Base-by-base conservation (phyloP, 495 filamentous ascomycete genomes). In the Tuber brumale region DNA sequence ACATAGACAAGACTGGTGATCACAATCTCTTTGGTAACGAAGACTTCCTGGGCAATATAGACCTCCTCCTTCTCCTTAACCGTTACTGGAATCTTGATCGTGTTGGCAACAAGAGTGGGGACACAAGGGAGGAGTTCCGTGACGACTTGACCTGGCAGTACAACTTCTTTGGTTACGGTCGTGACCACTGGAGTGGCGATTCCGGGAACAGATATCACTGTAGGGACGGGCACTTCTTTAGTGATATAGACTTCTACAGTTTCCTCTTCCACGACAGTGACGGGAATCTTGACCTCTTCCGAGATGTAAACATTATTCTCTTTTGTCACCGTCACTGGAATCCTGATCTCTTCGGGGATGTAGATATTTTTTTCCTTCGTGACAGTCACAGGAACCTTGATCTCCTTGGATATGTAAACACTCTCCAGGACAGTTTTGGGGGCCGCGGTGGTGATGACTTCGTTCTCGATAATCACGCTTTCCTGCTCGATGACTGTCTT, bases 281-380 rank as follows among this genome's bases (percentile, higher is more conserved):
- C 72, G 23, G 77, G 79, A 19, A 74, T 73, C 70, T 51, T 70
- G 21, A 79, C 72, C 51, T 76, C 71, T 70, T 79, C 74, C 16
- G 77, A 80, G 42, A 76, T 48, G 35, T 74, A 79, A 61, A 80
- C 41, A 23, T 78, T 72, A n/a, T 82, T 74, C 19, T 74, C 72
- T 41, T 81, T 19, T 16, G 79, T 81, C n/a, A 79, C 57, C 42
- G 80, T 82, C 1, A 82, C 79, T 12, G 80, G 78, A 12, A 72
- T 74, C 19, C 3, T 41, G 44, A 77, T 21, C 45, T 81, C 46
- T 12, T 76, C 70, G 10, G 74, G 46, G 74, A 79, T 70, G 44
- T 75, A 74, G 19, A 76, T 35, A 27, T 79, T 27, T 19, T 81
- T 72, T 45, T 74, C 41, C 35, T 80, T 44, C 12, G 72, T 79